Conservation (phyloP, 345 rosid species). For the Noccaea bulbosa region DNA sequence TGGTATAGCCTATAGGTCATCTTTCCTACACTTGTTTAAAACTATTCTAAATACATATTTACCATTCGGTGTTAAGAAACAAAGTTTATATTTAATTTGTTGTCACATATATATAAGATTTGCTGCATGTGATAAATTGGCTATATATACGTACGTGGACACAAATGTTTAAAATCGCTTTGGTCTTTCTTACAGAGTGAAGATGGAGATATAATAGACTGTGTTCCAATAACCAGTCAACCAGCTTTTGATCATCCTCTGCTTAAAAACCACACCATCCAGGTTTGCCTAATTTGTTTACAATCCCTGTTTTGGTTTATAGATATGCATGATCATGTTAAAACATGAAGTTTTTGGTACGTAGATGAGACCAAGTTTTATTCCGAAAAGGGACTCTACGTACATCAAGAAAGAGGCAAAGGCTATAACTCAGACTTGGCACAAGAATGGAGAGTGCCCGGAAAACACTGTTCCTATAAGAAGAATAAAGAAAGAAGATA, state of each 20-base stretch:
- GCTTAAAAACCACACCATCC: slow-evolving; percentile 42
- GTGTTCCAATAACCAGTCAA: slow-evolving; percentile 35
- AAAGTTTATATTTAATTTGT: too few species aligned
- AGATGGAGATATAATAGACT: slow-evolving; percentile 42
- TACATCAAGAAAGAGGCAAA: slow-evolving; percentile 19
- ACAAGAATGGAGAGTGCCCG: slow-evolving; percentile 54
- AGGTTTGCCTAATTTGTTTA: slow-evolving; percentile 21
- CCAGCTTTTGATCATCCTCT: slow-evolving; percentile 41
- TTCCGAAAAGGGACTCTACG: slow-evolving; percentile 50
- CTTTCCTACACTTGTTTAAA: too few species aligned
- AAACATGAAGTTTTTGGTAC: neutral
- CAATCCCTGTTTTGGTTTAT: neutral
- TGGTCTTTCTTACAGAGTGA: slow-evolving; percentile 2
- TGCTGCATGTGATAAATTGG: too few species aligned
- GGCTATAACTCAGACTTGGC: slow-evolving; percentile 51
- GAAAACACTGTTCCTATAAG: slow-evolving; percentile 57
- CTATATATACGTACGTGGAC: too few species aligned
- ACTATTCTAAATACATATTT: too few species aligned
- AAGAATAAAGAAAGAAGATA: slow-evolving; percentile 54
- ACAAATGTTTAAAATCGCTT: too few species aligned
- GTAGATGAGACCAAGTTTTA: slow-evolving; percentile 57
- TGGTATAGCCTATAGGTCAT: too few species aligned
- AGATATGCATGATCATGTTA: slow-evolving; percentile 18
- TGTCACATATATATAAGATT: too few species aligned
- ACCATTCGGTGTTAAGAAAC: too few species aligned